Evolutionary conservation across 2,329 filamentous ascomycete genomes (phyloP).

Genomic region (Elsinoe fawcettii): DNA sequence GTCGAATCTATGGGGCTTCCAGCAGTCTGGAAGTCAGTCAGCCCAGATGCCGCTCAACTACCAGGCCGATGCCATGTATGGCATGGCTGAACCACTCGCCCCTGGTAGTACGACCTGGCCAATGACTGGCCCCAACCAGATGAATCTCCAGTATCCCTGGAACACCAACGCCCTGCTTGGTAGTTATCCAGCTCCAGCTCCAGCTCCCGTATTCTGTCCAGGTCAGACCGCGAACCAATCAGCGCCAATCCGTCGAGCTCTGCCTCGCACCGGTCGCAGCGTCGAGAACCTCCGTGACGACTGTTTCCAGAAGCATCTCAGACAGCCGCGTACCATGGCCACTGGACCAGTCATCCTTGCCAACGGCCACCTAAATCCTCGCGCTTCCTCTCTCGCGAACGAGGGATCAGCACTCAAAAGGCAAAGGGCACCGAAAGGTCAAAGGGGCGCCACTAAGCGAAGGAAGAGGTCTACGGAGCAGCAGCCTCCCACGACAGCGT

Average conservation of each 20-base stretch:
- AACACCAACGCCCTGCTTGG: background rate
- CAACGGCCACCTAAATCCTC: background rate
- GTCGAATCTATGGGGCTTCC: too few relatives aligned
- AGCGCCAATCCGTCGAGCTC: background rate
- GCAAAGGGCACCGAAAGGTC: background rate
- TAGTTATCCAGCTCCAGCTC: background rate
- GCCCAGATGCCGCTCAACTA: background rate
- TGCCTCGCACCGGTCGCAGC: background rate
- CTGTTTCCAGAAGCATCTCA: too few relatives aligned
- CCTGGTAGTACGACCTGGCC: background rate
- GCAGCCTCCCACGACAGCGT: too few relatives aligned
- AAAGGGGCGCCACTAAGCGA: background rate
- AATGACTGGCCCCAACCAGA: background rate
- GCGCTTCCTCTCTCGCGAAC: background rate
- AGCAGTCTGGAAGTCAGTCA: background rate
- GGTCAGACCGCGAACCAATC: too few relatives aligned
- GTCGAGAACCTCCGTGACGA: too few relatives aligned
- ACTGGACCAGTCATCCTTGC: background rate
- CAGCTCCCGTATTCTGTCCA: too few relatives aligned
- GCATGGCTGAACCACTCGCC: background rate
- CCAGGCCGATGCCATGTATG: background rate
- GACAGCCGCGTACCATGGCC: background rate
- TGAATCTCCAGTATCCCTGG: background rate
- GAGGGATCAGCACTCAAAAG: background rate
- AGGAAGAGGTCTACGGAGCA: too few relatives aligned